Evolutionary conservation across 108 stramenopile species (phyloP), one percentile per base, ranked within the genome.

Genomic region (Conticribra guillardii): DNA sequence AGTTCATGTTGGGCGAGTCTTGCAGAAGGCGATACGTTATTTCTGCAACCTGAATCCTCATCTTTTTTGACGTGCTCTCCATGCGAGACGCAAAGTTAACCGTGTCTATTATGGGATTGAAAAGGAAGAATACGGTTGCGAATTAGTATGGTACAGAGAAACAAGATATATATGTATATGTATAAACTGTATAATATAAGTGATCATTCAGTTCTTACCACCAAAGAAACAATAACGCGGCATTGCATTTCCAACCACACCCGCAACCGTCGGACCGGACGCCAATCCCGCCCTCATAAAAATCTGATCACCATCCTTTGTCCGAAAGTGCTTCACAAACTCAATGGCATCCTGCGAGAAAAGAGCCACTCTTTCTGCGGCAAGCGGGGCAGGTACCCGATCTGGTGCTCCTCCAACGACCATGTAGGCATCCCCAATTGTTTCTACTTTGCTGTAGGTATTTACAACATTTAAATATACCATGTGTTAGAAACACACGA

Each of bases 391-490:
- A 21, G 54, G 14, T 7, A 31, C 47, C 16, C 67, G 60, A 1
- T 67, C 61, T 30, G 82, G 82, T 1, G 72, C 51, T 27, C 82
- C n/a, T n/a, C 82, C 1, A 64, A 29, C 18, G 80, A n/a, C n/a
- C n/a, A n/a, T n/a, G n/a, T n/a, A n/a, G n/a, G n/a, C n/a, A n/a
- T n/a, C n/a, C n/a, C n/a, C 82, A 56, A 65, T 73, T 49, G 80
- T 78, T 46, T 83, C 79, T n/a, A 56, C 51, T 34, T 83, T 69
- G 2, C 85, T 83, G n/a, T n/a, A n/a, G 19, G 84, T 79, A 32
- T 82, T 87, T 50, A 84, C 86, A 1, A 82, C 82, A 51, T 87
- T 87, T 72, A 74, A 80, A 0, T n/a, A n/a, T n/a, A n/a, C n/a
- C n/a, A n/a, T n/a, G n/a, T n/a, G n/a, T n/a, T n/a, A n/a, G n/a